Evolutionary conservation across 2,329 filamentous ascomycete genomes (phyloP), one percentile per base, ranked within the genome.

Genomic region (Endothia cerciana): DNA sequence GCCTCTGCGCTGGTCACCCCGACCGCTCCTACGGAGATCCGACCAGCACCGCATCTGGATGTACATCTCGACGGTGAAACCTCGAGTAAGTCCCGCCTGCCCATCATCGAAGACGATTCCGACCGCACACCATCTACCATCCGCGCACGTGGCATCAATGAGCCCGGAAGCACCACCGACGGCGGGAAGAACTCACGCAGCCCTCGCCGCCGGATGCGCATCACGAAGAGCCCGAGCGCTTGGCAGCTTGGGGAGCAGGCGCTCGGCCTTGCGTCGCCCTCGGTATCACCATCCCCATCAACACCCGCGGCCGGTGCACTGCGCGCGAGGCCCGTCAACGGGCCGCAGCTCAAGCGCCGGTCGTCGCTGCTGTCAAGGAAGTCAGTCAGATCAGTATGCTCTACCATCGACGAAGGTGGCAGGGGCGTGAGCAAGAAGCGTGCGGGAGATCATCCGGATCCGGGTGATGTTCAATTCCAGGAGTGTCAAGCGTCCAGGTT

Each of bases 301-400:
- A 63, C 53, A 17, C 61, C 66, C 36, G 47, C 51, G 10, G 43
- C 57, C 15, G 41, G 57, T 38, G 69, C 69, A 30, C 51, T 72
- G 19, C 69, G 70, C 17, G 65, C 71, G 5, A 65, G 70, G 3
- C 72, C 73, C 13, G 64, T 62, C 10, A 74, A 73, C 45, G 71
- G 65, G 33, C 65, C 72, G n/a, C 68, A 69, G 11, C 68, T 70
- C 65, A 68, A 63, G 19, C 66, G 69, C 7, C 69, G 67, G 41
- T 59, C 62, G 15, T 68, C 70, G 8, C 53, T 65, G 10, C 55
- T 66, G 38, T 66, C 67, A 17, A 69, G 70, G 33, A 71, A 45
- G 6, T 47, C 61, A 38, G 19, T 57, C 28, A 71, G 41, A 47
- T 68, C 66, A 3, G 64, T 61, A 38, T 66, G 66, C 47, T 66